Conservation (phyloP, 768 basidiomycete species). For the Dentipellis sp. region DNA sequence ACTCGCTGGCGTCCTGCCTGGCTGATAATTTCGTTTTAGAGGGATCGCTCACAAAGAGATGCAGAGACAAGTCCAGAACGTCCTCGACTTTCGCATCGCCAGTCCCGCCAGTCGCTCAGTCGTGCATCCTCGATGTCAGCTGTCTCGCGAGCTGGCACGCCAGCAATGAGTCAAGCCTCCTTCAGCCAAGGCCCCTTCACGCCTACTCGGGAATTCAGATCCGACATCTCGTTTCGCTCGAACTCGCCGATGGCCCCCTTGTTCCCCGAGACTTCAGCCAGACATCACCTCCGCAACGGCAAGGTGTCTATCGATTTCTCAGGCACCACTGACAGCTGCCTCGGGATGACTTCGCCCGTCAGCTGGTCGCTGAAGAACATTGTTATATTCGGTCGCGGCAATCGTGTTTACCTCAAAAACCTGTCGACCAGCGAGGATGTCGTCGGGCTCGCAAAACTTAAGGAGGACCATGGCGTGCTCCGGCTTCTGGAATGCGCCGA, state of each 20-base stretch:
- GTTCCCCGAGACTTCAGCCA: constrained; percentile 9
- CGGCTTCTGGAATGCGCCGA: constrained; percentile 32
- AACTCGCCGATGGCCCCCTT: constrained; percentile 6
- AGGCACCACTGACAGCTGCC: neutral
- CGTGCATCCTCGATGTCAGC: constrained; percentile 1
- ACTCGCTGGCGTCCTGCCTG: neutral
- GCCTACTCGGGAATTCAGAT: neutral
- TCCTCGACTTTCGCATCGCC: constrained; percentile 2
- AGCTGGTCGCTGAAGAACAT: constrained; percentile 35
- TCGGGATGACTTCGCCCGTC: constrained; percentile 18
- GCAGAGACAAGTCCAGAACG: neutral
- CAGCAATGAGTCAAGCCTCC: neutral
- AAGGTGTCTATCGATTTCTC: constrained; percentile 12
- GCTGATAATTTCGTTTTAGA: neutral
- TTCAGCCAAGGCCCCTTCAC: neutral
- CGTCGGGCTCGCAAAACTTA: constrained; percentile 41
- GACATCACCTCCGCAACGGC: constrained; percentile 4
- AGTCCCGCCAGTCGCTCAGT: neutral
- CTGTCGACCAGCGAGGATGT: constrained; percentile 29
- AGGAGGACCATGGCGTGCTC: constrained; percentile 36
- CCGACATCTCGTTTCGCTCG: constrained; percentile 2
- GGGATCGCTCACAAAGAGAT: neutral
- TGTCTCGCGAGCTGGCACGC: neutral
- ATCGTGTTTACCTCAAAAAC: constrained; percentile 46
- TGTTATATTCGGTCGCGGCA: constrained; percentile 42